phyloP scores from a whole-genome alignment of 257 asterid species.

The Plantago ovata region DNA sequence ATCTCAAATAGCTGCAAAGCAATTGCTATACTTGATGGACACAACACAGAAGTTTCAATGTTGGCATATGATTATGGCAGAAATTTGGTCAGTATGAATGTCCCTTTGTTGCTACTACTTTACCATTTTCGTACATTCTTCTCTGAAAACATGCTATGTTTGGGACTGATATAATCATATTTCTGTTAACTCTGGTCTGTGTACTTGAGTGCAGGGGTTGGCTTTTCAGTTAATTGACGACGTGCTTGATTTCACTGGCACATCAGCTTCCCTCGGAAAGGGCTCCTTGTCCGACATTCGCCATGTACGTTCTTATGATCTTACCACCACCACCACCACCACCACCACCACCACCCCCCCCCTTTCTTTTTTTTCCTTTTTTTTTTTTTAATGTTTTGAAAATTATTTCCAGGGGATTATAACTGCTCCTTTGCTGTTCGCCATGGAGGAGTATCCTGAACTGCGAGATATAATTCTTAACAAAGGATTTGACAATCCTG shows the following conservation, averaged over 20 bases:
- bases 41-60: constrained; percentile 74
- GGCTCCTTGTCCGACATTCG: constrained; percentile 92
- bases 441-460: constrained; percentile 88
- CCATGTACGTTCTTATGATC: constrained; percentile 53
- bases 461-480: constrained; percentile 50
- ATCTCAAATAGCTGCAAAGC: constrained; percentile 96
- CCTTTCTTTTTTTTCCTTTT: background rate
- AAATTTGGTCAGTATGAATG: constrained; percentile 61
- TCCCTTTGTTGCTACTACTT: no score
- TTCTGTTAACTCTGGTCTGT: background rate
- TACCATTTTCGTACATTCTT: no score
- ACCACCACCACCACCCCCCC: no score
- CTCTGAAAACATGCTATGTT: no score
- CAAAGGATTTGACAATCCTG: constrained; percentile 67
- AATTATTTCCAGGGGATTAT: constrained; percentile 56
- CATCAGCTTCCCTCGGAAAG: constrained; percentile 87
- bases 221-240: constrained; percentile 93
- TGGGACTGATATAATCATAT: no score
- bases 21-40: constrained; percentile 89
- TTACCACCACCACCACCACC: no score
- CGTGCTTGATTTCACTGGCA: constrained; percentile 93
- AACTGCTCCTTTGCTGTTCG: constrained; percentile 90
- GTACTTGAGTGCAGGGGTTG: constrained; percentile 58
- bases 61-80: constrained; percentile 90
- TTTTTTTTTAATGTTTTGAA: background rate